Conservation (phyloP, 2,329 filamentous ascomycete genomes). For the Hymenoscyphus repandus region DNA sequence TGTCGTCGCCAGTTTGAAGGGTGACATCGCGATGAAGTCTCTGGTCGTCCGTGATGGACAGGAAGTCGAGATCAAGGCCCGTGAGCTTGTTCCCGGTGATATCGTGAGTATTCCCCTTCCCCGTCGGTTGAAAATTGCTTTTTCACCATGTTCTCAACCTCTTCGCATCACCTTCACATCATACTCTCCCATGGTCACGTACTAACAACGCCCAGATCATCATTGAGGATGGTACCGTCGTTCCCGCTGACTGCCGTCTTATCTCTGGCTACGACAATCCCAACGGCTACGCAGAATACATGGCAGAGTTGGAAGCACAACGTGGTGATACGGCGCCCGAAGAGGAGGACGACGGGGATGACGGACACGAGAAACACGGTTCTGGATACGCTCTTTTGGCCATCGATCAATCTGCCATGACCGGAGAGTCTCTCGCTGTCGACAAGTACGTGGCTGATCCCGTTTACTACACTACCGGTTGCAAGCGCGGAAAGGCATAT, state of each 20-base stretch:
- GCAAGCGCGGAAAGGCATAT: constrained; percentile 75
- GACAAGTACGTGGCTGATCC: constrained; percentile 74
- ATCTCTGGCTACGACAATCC: constrained; percentile 69
- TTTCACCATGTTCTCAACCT: too few species aligned
- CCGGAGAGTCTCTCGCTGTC: constrained; percentile 73
- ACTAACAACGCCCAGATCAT: constrained; percentile 44
- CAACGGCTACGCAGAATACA: constrained; percentile 62
- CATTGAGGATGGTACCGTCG: constrained; percentile 66
- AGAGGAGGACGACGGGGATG: constrained; percentile 48
- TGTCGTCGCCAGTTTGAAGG: constrained; percentile 68
- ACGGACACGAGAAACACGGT: constrained; percentile 49
- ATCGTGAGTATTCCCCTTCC: constrained; percentile 48
- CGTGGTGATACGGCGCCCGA: constrained; percentile 55
- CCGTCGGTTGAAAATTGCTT: too few species aligned
- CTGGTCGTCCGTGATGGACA: constrained; percentile 61
- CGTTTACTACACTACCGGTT: constrained; percentile 75
- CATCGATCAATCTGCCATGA: constrained; percentile 75
- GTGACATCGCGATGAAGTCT: constrained; percentile 73
- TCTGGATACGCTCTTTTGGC: constrained; percentile 62
- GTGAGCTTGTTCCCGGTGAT: constrained; percentile 71
- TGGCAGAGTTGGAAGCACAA: constrained; percentile 58
- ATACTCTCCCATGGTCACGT: background rate
- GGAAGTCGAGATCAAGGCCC: constrained; percentile 64
- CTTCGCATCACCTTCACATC: background rate
- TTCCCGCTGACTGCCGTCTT: constrained; percentile 64